Conservation (phyloP, 495 filamentous ascomycete genomes). For the Talaromyces proteolyticus region DNA sequence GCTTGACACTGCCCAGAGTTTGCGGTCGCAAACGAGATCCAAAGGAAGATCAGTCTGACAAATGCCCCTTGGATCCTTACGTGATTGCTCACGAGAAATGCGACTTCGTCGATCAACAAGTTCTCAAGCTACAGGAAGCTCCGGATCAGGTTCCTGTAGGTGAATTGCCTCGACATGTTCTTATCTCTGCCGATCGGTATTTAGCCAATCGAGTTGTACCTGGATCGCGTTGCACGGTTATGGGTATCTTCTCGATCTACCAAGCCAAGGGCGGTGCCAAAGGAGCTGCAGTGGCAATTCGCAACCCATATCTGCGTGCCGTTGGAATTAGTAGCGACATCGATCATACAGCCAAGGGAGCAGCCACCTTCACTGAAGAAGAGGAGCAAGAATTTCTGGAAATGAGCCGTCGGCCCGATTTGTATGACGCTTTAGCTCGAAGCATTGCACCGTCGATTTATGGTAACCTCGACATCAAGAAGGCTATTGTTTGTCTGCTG, state of each 20-base stretch:
- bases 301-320: slow-evolving; percentile 93
- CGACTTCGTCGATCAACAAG: slow-evolving; percentile 95
- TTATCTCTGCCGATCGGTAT: slow-evolving; percentile 93
- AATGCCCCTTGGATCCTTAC: slow-evolving; percentile 92
- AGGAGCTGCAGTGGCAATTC: slow-evolving; percentile 83
- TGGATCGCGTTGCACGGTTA: slow-evolving; percentile 88
- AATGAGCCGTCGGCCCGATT: slow-evolving; percentile 81
- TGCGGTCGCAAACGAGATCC: slow-evolving; percentile 58
- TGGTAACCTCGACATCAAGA: slow-evolving; percentile 95
- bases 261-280: slow-evolving; percentile 83
- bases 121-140: slow-evolving; percentile 96
- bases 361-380: slow-evolving; percentile 81
- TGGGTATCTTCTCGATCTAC: slow-evolving; percentile 98
- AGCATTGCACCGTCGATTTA: slow-evolving; percentile 98
- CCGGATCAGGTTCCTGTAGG: slow-evolving; percentile 97
- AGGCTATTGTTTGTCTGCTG: slow-evolving; percentile 92
- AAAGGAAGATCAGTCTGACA: slow-evolving; percentile 53
- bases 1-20: slow-evolving; percentile 71
- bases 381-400: slow-evolving; percentile 98
- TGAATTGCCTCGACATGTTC: slow-evolving; percentile 89
- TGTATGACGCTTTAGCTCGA: slow-evolving; percentile 83
- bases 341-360: slow-evolving; percentile 85
- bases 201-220: slow-evolving; percentile 94
- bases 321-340: slow-evolving; percentile 88
- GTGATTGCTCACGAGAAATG: slow-evolving; percentile 92